These are phyloP conservation scores for Tulasnella calospora DNA, from an alignment of 768 basidiomycete genomes.

Conservation along the genomic window DNA sequence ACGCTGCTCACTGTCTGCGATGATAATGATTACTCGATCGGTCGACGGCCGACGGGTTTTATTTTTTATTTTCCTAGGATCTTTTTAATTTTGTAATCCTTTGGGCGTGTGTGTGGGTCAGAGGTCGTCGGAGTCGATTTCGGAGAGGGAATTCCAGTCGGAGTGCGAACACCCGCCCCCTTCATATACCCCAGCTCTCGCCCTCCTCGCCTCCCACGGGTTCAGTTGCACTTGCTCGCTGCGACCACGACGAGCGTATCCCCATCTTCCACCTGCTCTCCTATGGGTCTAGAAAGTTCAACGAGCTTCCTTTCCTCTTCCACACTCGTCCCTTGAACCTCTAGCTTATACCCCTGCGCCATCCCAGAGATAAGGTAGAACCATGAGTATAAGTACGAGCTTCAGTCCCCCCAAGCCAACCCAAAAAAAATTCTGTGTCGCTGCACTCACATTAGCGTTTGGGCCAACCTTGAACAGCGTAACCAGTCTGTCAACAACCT, in stretches of 20 bases:
- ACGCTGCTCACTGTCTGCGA: conserved; percentile 1
- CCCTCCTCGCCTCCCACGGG: neutral
- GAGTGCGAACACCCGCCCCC: neutral
- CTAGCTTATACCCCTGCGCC: neutral
- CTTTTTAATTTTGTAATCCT: neutral
- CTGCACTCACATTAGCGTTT: conserved; percentile 7
- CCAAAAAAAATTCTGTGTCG: neutral
- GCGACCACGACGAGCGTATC: conserved; percentile 3
- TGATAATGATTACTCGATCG: neutral
- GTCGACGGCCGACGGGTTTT: neutral
- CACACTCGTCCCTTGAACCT: conserved; percentile 4
- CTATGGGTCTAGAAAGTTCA: conserved; percentile 9
- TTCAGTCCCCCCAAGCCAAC: neutral
- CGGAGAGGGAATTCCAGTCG: conserved; percentile 2
- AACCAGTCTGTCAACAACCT: conserved; percentile 7
- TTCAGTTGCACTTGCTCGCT: conserved; percentile 2
- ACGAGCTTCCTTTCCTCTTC: neutral
- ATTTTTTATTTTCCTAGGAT: neutral
- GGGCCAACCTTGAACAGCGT: conserved; percentile 1
- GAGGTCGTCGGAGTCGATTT: neutral
- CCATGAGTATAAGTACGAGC: neutral
- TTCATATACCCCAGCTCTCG: neutral
- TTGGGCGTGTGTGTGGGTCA: neutral
- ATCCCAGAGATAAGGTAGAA: neutral
- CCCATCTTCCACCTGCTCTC: conserved; percentile 19